Base-by-base conservation (phyloP, 192 early-diverging fungal genomes). In the Entomortierella chlamydospora region DNA sequence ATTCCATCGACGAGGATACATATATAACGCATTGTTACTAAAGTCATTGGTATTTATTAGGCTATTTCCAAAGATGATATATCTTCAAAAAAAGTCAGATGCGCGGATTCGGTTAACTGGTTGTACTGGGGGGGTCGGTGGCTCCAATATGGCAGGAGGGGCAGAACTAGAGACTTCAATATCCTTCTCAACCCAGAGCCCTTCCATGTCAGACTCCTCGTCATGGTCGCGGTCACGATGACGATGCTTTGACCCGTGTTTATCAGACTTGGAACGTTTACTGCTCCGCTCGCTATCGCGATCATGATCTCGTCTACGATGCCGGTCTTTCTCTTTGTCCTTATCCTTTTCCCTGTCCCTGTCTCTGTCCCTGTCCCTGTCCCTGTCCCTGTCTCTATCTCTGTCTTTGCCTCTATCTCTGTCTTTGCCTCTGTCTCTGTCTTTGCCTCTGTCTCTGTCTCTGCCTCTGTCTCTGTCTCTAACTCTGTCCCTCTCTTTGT, bases 181-280 rank as follows among this genome's bases (percentile, higher is more conserved):
- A 52, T 66, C 30, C 52, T 66, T 66, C 64, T 66, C 64, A 1
- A 66, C 64, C 64, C 64, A 66, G 13, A 66, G 52, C 3, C n/a
- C 52, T 3, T 64, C 61, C 28, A 33, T 64, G 41, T 56, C 53
- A 4, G 18, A 49, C 18, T 54, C 61, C 23, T 64, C 37, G 20
- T 66, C 39, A 29, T 31, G 23, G 3, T 57, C 47, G 52, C 39
- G 39, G 39, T 25, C 43, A 54, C 34, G 33, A 15, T 34, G 30
- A 23, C 42, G 61, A 12, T 50, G 43, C 47, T 28, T 42, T 20
- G 52, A 47, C 6, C 17, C 45, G 30, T 51, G 15, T 33, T 66
- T 66, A 6, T 56, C 64, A 15, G 45, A 30, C 17, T 33, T 33
- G 20, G 64, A 66, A 11, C 64, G 64, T n/a, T 66, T 66, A 20